Percentiles rank a stretch among this genome's conserved stretches.
Conservation (phyloP, 164 flowering plant species). For the Litsea cubeba region DNA sequence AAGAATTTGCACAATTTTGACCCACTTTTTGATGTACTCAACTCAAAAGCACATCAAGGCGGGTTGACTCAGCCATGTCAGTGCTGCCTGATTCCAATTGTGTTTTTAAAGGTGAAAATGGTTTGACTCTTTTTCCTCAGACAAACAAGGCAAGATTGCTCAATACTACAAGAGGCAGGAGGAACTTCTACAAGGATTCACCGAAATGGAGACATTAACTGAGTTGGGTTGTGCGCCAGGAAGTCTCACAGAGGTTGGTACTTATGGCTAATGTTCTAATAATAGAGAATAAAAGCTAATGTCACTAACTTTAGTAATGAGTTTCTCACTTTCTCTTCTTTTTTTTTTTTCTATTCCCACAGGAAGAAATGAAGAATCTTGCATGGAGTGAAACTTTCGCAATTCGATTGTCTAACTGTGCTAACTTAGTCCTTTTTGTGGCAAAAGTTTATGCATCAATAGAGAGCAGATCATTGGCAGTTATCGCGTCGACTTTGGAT, state of each 20-base stretch:
- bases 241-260: constrained; percentile 54
- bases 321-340: too few species aligned
- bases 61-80: too few species aligned
- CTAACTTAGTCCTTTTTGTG: constrained; percentile 57
- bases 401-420: constrained; percentile 47
- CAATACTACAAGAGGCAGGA: constrained; percentile 84
- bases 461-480: constrained; percentile 79
- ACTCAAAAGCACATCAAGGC: too few species aligned
- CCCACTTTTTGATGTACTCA: too few species aligned
- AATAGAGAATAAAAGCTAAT: background rate
- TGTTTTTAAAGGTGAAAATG: background rate
- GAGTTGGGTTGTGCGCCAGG: constrained; percentile 53
- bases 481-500: constrained; percentile 82
- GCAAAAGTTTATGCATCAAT: constrained; percentile 79
- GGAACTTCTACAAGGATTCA: constrained; percentile 68
- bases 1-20: too few species aligned
- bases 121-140: constrained; percentile 20
- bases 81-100: too few species aligned
- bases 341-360: background rate
- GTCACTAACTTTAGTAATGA: background rate
- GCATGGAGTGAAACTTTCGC: constrained; percentile 65
- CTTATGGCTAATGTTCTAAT: background rate
- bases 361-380: constrained; percentile 69
- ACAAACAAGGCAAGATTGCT: constrained; percentile 50
- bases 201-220: constrained; percentile 65